phyloP scores from a whole-genome alignment of 164 flowering plant genomes.

The Magnolia officinalis region DNA sequence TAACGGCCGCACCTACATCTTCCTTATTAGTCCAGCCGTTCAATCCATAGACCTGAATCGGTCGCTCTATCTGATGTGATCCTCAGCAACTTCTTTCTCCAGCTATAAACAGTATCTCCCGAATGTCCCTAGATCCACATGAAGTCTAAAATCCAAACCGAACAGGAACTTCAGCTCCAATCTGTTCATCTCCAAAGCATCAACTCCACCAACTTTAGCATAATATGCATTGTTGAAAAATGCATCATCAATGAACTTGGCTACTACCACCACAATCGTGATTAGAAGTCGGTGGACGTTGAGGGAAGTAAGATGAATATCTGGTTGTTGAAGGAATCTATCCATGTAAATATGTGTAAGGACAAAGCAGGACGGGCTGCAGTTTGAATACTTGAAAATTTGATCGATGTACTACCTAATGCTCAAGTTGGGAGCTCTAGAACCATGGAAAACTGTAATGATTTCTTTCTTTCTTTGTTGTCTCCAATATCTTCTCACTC shows the following conservation, averaged over 20 bases:
- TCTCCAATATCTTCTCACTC: constrained; percentile 49
- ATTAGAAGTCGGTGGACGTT: constrained; percentile 7
- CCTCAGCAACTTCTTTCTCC: constrained; percentile 41
- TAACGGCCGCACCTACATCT: constrained; percentile 8
- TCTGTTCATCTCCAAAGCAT: too few relatives aligned
- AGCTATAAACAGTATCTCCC: constrained; percentile 43
- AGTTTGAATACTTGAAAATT: constrained; percentile 73
- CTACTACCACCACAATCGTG: too few relatives aligned
- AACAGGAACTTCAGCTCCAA: constrained; percentile 40
- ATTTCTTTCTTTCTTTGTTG: constrained; percentile 38
- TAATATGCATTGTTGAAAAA: too few relatives aligned
- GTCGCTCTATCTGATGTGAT: constrained; percentile 45
- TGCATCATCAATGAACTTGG: too few relatives aligned
- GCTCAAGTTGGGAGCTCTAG: constrained; percentile 56
- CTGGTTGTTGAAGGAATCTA: constrained; percentile 43
- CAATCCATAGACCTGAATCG: constrained; percentile 40
- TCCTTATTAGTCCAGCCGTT: constrained; percentile 53
- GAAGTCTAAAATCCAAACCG: constrained; percentile 68
- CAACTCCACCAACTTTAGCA: too few relatives aligned
- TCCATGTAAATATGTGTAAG: constrained; percentile 69
- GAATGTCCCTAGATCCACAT: constrained; percentile 60
- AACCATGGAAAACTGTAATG: constrained; percentile 68
- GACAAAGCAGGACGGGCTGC: constrained; percentile 88
- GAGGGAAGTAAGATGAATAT: constrained; percentile 55
- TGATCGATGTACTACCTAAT: constrained; percentile 70